Evolutionary conservation across 768 basidiomycete species (phyloP).

Genomic region (Hericium coralloides): DNA sequence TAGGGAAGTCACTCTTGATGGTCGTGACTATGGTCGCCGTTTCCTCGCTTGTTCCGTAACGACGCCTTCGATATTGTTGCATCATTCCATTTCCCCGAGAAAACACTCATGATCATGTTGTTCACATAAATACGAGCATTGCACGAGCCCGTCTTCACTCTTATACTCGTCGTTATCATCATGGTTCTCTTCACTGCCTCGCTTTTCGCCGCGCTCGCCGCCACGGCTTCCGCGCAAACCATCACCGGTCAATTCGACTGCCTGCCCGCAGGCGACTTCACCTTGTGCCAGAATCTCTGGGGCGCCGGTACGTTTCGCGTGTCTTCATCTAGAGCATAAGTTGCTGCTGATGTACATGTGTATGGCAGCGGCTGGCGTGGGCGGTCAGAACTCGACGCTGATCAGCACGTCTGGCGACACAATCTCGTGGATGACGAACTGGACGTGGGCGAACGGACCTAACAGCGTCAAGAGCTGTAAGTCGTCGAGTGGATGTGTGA

Average conservation of each 20-base stretch:
- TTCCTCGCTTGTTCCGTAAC: neutral
- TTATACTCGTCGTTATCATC: neutral
- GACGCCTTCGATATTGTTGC: neutral
- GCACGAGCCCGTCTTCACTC: neutral
- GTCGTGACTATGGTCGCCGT: neutral
- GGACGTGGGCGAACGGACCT: conserved; percentile 39
- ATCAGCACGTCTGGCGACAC: conserved; percentile 27
- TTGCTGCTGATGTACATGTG: neutral
- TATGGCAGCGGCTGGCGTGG: conserved; percentile 32
- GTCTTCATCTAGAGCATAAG: neutral
- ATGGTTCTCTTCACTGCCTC: neutral
- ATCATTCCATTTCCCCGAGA: neutral
- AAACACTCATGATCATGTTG: neutral
- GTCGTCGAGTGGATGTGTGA: conserved; percentile 5
- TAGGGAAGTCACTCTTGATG: no score
- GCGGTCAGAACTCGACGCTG: conserved; percentile 41
- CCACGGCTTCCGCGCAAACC: conserved; percentile 20
- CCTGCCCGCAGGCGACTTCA: conserved; percentile 36
- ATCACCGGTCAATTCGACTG: conserved; percentile 38
- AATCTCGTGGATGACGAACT: conserved; percentile 46
- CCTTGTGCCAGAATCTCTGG: conserved; percentile 53
- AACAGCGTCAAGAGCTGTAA: conserved; percentile 51
- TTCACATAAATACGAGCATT: neutral
- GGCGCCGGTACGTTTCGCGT: conserved; percentile 27
- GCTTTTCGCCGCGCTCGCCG: neutral